Percentiles rank a stretch among this genome's conserved stretches.
Conservation (phyloP, 257 asterid species). For the Anisodus acutangulus region DNA sequence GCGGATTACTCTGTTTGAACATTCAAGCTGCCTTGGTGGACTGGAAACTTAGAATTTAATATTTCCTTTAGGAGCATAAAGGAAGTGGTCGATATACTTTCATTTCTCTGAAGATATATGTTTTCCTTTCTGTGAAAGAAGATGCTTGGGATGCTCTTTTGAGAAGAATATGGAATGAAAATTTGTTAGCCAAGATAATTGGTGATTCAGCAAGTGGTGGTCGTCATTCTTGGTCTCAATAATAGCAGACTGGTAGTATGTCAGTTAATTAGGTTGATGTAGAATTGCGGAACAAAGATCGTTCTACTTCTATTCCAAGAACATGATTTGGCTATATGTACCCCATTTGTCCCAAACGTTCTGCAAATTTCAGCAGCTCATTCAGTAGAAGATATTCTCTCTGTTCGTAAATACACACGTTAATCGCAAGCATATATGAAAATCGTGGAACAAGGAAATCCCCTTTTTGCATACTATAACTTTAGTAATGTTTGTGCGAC, state of each 20-base stretch:
- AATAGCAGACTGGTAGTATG: neutral
- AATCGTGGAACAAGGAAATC: neutral
- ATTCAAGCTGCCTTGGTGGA: neutral
- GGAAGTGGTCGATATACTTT: neutral
- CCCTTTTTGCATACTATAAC: neutral
- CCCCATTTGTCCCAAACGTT: neutral
- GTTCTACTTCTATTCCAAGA: neutral
- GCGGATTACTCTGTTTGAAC: neutral
- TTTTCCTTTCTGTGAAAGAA: neutral
- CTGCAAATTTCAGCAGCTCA: neutral
- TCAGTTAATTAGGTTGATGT: neutral
- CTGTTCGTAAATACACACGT: neutral
- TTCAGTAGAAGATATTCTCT: constrained; percentile 4
- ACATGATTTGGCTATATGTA: neutral
- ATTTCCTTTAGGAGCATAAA: neutral
- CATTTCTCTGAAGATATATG: neutral
- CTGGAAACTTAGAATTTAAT: neutral
- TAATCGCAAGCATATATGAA: constrained; percentile 3
- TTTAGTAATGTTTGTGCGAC: neutral
- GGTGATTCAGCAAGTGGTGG: neutral
- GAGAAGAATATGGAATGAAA: neutral
- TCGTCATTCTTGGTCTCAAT: neutral
- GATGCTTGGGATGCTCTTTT: constrained; percentile 10
- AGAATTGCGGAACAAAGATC: neutral
- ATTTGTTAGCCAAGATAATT: neutral